These are phyloP conservation scores for Discostella pseudostelligera DNA, from an alignment of 108 stramenopile genomes.

Conservation along the genomic window DNA sequence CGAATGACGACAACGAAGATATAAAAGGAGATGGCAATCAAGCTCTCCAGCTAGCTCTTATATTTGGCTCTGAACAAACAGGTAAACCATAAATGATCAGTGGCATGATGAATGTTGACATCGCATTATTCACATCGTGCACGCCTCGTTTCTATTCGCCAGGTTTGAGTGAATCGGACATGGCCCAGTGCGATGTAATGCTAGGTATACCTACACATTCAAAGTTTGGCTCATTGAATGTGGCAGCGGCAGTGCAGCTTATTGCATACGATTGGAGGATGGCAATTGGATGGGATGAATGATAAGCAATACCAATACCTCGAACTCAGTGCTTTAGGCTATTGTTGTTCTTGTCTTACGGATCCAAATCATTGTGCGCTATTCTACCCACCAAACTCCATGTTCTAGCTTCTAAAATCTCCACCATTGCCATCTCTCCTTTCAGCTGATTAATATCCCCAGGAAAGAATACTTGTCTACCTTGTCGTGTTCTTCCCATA, in stretches of 20 bases:
- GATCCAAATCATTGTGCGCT: background rate
- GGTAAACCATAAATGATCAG: too few relatives aligned
- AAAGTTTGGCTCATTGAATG: slow-evolving; percentile 61
- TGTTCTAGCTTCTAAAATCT: slow-evolving; percentile 75
- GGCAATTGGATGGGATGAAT: background rate
- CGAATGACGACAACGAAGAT: background rate
- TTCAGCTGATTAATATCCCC: slow-evolving; percentile 70
- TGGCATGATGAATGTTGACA: too few relatives aligned
- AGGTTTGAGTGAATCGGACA: slow-evolving; percentile 53
- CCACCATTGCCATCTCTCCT: slow-evolving; percentile 71
- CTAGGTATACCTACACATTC: slow-evolving; percentile 75
- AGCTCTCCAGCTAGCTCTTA: slow-evolving; percentile 39
- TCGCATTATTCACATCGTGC: too few relatives aligned
- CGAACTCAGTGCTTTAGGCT: too few relatives aligned
- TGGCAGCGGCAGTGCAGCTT: slow-evolving; percentile 69
- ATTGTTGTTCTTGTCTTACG: background rate
- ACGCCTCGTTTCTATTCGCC: too few relatives aligned
- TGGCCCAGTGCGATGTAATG: slow-evolving; percentile 52
- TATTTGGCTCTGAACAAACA: slow-evolving; percentile 64
- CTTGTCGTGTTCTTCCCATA: slow-evolving; percentile 85
- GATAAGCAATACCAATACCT: too few relatives aligned
- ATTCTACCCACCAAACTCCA: slow-evolving; percentile 76
- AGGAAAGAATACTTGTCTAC: slow-evolving; percentile 87
- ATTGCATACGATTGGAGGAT: slow-evolving; percentile 41
- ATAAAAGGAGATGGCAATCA: background rate